These are phyloP conservation scores for Cladorrhinum sp. DNA, from an alignment of 2,329 filamentous ascomycete species.

Conservation along the genomic window DNA sequence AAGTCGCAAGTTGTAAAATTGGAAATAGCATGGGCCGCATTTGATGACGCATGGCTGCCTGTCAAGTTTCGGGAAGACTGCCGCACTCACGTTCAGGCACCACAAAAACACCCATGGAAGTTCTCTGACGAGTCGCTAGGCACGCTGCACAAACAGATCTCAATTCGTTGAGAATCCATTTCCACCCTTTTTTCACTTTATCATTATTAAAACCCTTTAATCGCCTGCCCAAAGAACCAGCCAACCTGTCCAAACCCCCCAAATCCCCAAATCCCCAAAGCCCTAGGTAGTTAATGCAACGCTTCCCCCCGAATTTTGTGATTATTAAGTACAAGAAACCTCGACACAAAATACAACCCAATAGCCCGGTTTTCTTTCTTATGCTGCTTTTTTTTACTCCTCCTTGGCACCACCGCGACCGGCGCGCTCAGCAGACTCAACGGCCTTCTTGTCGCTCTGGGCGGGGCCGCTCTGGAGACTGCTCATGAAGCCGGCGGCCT, in stretches of 20 bases:
- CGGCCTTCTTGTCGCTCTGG: constrained; percentile 89
- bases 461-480: constrained; percentile 69
- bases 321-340: constrained; percentile 15
- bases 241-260: neutral
- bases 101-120: neutral
- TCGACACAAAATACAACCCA: neutral
- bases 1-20: neutral
- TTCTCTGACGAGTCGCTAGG: neutral
- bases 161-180: neutral
- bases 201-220: neutral
- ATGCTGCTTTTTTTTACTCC: constrained; percentile 49
- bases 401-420: constrained; percentile 70
- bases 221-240: neutral
- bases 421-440: constrained; percentile 75
- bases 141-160: neutral
- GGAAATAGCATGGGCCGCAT: neutral
- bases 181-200: neutral
- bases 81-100: neutral
- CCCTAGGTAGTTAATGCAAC: neutral
- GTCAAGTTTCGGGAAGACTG: neutral
- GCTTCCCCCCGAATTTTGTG: neutral
- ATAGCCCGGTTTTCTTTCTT: neutral
- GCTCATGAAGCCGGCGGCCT: constrained; percentile 75
- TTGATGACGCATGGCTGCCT: neutral
- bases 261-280: neutral